A percentile compares a stretch with the other conserved stretches of the same genome.
Evolutionary conservation across 2,329 filamentous ascomycete species (phyloP).

Genomic region (Talaromyces sp.): DNA sequence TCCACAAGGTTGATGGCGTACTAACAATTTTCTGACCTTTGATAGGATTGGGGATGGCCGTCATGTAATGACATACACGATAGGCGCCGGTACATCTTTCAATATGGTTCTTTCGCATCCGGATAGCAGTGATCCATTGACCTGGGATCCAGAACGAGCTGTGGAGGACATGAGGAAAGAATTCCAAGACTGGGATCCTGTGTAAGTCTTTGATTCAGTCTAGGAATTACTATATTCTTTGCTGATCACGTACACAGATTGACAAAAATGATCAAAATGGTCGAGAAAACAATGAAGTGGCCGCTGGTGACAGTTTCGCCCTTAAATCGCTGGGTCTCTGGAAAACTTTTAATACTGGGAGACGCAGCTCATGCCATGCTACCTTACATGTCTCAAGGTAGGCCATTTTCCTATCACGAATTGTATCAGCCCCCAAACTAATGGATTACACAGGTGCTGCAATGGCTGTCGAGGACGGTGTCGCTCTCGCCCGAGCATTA

Average conservation of each 20-base stretch:
- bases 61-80: constrained; percentile 63
- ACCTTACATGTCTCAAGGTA: constrained; percentile 47
- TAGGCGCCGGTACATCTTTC: constrained; percentile 52
- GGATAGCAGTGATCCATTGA: constrained; percentile 56
- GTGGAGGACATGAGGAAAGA: constrained; percentile 38
- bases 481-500: constrained; percentile 51
- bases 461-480: constrained; percentile 65
- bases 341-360: constrained; percentile 37
- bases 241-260: constrained; percentile 19
- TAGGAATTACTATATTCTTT: constrained; percentile 3
- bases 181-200: constrained; percentile 63
- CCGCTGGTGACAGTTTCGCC: constrained; percentile 54
- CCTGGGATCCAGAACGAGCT: constrained; percentile 49
- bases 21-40: not conserved
- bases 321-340: constrained; percentile 45
- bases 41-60: constrained; percentile 51
- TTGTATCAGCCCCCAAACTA: not conserved
- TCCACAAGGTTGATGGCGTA: not conserved
- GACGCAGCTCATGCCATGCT: constrained; percentile 65
- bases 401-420: not conserved
- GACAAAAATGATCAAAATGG: constrained; percentile 41
- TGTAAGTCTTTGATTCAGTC: constrained; percentile 31
- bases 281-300: constrained; percentile 65
- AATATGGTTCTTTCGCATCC: constrained; percentile 66
- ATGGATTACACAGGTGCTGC: constrained; percentile 59